Evolutionary conservation across 805 yeast genomes (phyloP), one percentile per base, ranked within the genome.

Genomic region (Wickerhamiella australiensis): DNA sequence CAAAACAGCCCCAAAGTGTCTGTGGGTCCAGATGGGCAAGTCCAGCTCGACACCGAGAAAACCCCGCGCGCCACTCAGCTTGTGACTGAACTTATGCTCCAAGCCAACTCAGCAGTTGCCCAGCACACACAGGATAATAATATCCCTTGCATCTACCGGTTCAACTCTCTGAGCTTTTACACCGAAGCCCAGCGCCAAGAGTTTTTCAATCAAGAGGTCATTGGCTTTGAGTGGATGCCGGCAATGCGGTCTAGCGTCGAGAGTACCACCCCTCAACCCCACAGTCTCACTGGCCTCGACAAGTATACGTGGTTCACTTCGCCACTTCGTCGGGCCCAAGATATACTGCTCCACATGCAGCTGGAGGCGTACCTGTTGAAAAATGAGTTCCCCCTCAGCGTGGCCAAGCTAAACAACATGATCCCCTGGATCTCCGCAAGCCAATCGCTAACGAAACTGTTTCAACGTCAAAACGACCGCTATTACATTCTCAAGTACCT

Each of bases 51-150:
- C 5, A 15, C 12, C 12, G 18, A 17, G 2, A 3, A 18, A 12
- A 18, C 38, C 2, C 21, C 35, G 3, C 8, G 27, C 31, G 79
- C 95, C 0, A 78, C 76, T 36, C 58, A 69, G 1, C 68, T 90
- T 22, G 96, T 90, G 1, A 74, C 90, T 0, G 94, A 90, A 61
- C 62, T 83, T 45, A 90, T 90, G 98, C 74, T 88, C 21, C 65
- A 76, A 42, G 86, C 92, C 0, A 87, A 86, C 61, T 66, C 72
- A n/a, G 65, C 57, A 3, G 60, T 58, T 1, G 69, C 65, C 0
- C 41, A 26, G 12, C 65, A 50, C 43, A 56, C 62, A 9, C 13
- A 15, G 5, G 37, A 50, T 21, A 38, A 57, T 23, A 29, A 48
- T 0, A 53, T 68, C 12, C 65, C 69, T 1, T 50, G 50, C 8